phyloP scores from a whole-genome alignment of 106 monocot genomes.

The Gastrodia elata region DNA sequence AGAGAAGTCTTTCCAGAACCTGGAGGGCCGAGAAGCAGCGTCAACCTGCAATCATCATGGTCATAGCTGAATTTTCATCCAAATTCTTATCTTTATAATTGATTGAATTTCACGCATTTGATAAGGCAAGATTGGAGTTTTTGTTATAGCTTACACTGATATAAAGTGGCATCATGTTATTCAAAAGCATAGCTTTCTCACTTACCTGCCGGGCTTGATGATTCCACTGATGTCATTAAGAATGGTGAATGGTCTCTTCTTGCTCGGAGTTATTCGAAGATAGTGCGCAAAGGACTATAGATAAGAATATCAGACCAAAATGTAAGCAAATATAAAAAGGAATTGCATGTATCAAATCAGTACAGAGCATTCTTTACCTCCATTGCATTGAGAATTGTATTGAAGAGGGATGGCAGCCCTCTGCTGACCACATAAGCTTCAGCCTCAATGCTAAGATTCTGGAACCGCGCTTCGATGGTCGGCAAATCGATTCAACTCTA shows the following conservation, averaged over 20 bases:
- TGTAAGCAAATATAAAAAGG: too few relatives aligned
- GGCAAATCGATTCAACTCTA: constrained; percentile 37
- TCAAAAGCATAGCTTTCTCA: too few relatives aligned
- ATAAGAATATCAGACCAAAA: too few relatives aligned
- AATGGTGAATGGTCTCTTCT: constrained; percentile 17
- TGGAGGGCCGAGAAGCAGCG: constrained; percentile 48
- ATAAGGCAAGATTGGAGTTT: not conserved
- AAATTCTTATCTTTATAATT: too few relatives aligned
- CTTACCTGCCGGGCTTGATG: constrained; percentile 36
- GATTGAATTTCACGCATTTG: too few relatives aligned
- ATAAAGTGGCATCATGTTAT: too few relatives aligned
- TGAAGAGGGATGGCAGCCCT: constrained; percentile 27
- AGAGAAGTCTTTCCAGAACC: constrained; percentile 61
- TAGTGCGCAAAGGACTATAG: not conserved
- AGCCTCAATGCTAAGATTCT: constrained; percentile 25
- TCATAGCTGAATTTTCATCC: not conserved
- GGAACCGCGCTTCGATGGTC: constrained; percentile 34
- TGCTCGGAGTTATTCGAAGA: constrained; percentile 14
- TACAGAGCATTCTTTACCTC: constrained; percentile 15
- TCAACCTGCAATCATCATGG: constrained; percentile 49
- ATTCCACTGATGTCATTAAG: constrained; percentile 29
- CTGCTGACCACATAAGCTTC: constrained; percentile 25
- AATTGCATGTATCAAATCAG: not conserved
- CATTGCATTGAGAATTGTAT: constrained; percentile 14
- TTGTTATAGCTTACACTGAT: not conserved